A percentile compares a stretch with the other conserved stretches of the same genome.
phyloP scores from a whole-genome alignment of 768 basidiomycete genomes.

The Leucocoprinus birnbaumii region DNA sequence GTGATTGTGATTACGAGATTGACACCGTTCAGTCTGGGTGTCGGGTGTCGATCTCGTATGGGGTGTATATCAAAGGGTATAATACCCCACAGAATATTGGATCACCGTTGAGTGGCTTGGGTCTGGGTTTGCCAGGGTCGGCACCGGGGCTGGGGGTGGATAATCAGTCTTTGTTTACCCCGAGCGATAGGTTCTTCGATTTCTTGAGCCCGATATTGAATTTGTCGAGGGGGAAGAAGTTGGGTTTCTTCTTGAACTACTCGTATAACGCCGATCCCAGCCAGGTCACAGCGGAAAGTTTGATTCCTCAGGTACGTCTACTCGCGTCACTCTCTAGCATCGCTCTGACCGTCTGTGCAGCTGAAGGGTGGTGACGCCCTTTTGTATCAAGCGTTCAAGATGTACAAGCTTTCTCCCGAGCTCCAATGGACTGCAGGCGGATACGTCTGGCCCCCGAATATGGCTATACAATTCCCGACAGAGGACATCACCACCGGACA shows the following conservation, averaged over 20 bases:
- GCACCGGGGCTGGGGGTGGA: not conserved
- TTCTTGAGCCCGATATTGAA: constrained; percentile 70
- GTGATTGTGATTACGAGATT: constrained; percentile 74
- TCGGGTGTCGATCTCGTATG: constrained; percentile 68
- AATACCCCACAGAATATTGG: constrained; percentile 27
- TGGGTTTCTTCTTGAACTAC: constrained; percentile 69
- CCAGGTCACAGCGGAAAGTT: constrained; percentile 62
- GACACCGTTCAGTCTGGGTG: constrained; percentile 71
- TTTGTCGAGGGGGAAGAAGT: constrained; percentile 62
- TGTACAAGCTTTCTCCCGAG: constrained; percentile 72
- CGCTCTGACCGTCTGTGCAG: constrained; percentile 29
- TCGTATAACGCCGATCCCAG: constrained; percentile 64
- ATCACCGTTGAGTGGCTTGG: constrained; percentile 27
- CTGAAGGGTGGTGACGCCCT: constrained; percentile 76
- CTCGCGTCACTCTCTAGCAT: not conserved
- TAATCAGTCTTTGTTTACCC: constrained; percentile 60
- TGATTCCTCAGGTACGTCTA: constrained; percentile 64
- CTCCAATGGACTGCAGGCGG: constrained; percentile 83
- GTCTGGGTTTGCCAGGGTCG: not conserved
- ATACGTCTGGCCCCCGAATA: constrained; percentile 77
- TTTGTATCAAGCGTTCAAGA: constrained; percentile 72
- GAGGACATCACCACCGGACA: constrained; percentile 32
- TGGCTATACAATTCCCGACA: constrained; percentile 58
- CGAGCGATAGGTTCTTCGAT: constrained; percentile 74
- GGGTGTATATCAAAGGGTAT: constrained; percentile 66